Evolutionary conservation across 2,329 filamentous ascomycete genomes (phyloP).

Genomic region (Nigrospora sphaerica): DNA sequence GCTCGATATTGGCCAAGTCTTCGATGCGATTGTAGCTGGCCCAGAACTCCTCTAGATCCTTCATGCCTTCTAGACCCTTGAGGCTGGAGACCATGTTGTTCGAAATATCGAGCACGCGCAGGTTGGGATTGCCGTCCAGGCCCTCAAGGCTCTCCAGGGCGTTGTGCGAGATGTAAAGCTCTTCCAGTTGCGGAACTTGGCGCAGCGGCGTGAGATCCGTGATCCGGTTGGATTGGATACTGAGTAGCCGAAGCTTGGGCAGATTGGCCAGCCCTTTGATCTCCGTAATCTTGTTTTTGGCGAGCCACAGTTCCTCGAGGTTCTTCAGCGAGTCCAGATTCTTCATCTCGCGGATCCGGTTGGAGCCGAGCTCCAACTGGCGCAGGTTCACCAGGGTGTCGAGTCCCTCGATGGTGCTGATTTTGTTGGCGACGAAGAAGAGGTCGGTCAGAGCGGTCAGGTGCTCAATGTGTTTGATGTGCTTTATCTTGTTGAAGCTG

Average conservation of each 20-base stretch:
- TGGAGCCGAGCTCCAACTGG: constrained; percentile 86
- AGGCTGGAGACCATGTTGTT: constrained; percentile 78
- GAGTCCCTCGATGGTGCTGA: constrained; percentile 77
- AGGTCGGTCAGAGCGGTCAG: constrained; percentile 73
- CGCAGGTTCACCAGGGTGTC: constrained; percentile 67
- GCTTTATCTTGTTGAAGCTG: constrained; percentile 98
- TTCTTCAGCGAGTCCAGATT: constrained; percentile 72
- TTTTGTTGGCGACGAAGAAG: constrained; percentile 93
- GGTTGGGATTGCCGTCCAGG: constrained; percentile 56
- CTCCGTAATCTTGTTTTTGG: constrained; percentile 92
- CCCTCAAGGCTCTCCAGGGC: constrained; percentile 72
- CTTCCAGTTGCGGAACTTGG: constrained; percentile 71
- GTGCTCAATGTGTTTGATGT: constrained; percentile 83
- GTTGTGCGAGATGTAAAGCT: constrained; percentile 95
- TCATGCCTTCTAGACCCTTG: constrained; percentile 60
- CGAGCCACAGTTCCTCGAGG: constrained; percentile 87
- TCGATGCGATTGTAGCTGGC: constrained; percentile 79
- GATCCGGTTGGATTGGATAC: constrained; percentile 92
- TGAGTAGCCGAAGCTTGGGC: constrained; percentile 76
- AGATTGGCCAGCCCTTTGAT: constrained; percentile 71
- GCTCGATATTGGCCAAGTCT: constrained; percentile 78
- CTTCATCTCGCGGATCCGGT: constrained; percentile 81
- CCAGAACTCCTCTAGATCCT: constrained; percentile 83
- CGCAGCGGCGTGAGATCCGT: constrained; percentile 68
- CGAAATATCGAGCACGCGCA: constrained; percentile 80